Evolutionary conservation across 352 stramenopile species (phyloP), one percentile per base, ranked within the genome.

Genomic region (Discostella stelligera): DNA sequence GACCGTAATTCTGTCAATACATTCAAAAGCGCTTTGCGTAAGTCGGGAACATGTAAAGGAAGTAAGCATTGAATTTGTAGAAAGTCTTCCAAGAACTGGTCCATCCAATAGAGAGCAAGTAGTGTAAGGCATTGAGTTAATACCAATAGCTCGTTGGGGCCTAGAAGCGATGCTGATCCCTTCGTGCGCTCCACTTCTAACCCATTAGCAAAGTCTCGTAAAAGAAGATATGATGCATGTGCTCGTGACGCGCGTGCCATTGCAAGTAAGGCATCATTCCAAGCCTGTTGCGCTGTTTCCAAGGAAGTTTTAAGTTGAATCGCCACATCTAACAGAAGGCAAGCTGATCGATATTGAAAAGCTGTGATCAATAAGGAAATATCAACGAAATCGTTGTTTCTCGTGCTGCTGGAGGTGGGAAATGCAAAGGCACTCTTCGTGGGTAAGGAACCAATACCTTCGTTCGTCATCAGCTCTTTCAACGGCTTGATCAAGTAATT

Each of bases 1-100:
- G 74, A 77, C 64, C 88, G 85, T 44, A 92, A 74, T 16, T 58
- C 58, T 14, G 83, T 77, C 58, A 94, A 70, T 0, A 84, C 54
- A 18, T 83, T 25, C 7, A 92, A 39, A 6, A 92, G 77, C 56
- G 23, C 69, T 3, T 67, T 46, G 18, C 80, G 56, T 0, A 91
- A 56, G 58, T 73, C 77, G 8, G 52, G 63, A 14, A 82, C 74
- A 41, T 89, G 80, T 10, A 79, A 48, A 5, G 79, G 18, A 10
- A 55, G 49, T 2, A 91, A 27, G 52, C 84, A 91, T 60, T 80
- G 74, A 50, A 90, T 85, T 48, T 90, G 78, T 27, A 91, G 65
- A 74, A 92, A 94, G 54, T 94, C 88, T 13, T 86, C 87, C n/a
- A 91, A 44, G 54, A 91, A 80, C 66, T 85, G 81, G 80, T 94